Evolutionary conservation across 129 eudicot species (phyloP).

Genomic region (carrot (Daucus carota)): DH1_v3.0 NC_030388.2:9128001-9128500

Average conservation of each 20-base stretch:
- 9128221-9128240: neutral
- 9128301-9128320: no score
- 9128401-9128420: neutral
- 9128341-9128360: neutral
- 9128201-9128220: neutral
- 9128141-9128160: no score
- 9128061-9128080: neutral
- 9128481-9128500: conserved; percentile 91
- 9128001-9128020: conserved; percentile 97
- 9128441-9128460: neutral
- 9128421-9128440: neutral
- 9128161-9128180: neutral
- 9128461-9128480: neutral
- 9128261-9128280: neutral
- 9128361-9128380: neutral
- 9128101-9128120: neutral
- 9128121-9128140: neutral
- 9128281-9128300: no score
- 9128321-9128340: neutral
- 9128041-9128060: conserved; percentile 40
- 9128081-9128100: conserved; percentile 4
- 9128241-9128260: neutral
- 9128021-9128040: conserved; percentile 70
- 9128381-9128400: neutral
- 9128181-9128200: neutral